Evolutionary conservation across 2,329 filamentous ascomycete genomes (phyloP), one percentile per base, ranked within the genome.

Genomic region (Trichothecium sympodiale): DNA sequence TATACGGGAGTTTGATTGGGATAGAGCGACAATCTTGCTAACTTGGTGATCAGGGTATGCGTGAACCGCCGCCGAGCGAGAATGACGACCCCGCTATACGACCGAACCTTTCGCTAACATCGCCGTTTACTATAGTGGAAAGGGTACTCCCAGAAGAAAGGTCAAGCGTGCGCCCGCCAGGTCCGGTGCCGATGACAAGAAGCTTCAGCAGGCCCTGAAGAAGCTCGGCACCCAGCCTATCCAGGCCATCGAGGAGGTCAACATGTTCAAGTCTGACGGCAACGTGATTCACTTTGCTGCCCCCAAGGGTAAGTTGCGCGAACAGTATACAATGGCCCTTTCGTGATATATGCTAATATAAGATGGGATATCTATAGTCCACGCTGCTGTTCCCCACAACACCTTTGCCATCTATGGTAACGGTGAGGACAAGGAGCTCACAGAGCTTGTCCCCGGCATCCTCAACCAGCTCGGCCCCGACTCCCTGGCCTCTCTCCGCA

Each of bases 191-290:
- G 91, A 98, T 63, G 91, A 98, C 81, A 96, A 95, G 85, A 98
- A 98, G 80, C 85, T 98, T 47, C 91, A 98, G 73, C 78, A 81
- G 44, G 72, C 86, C 44, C 77, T 98, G 50, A 98, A 98, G 84
- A 98, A 98, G 83, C 80, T 98, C 65, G 96, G 96, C 69, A 89
- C 94, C 41, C 91, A 98, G 78, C 91, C 91, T 56, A 96, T 98
- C 68, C 88, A 94, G 74, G 86, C 84, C 49, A 98, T 98, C 56
- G 91, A 98, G 80, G 91, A 98, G 75, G 91, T 98, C 64, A 98
- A 98, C 82, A 98, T 98, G 91, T 98, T 98, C 82, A 98, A 98
- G 83, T 83, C 84, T 61, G 91, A 98, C 62, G 91, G 91, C 65
- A 98, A 98, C 66, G 91, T 98, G 65, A 96, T 98, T 59, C 91